A percentile compares a stretch with the other conserved stretches of the same genome.
Conservation (phyloP, 2,329 filamentous ascomycete species). For the Lasiodiplodia sp. region DNA sequence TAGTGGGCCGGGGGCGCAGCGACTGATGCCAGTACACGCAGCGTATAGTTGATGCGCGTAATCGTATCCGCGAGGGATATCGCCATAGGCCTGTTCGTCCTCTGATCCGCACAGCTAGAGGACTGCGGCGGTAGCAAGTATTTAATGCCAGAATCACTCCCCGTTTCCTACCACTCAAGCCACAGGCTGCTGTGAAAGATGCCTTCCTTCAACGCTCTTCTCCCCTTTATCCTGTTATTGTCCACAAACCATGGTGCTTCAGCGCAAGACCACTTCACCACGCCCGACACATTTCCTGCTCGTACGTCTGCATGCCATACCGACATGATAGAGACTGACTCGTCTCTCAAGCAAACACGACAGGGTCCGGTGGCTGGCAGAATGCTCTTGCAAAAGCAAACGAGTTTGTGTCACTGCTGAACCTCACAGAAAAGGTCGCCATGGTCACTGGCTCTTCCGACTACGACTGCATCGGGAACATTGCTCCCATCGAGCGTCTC, state of each 20-base stretch:
- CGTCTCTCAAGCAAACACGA: background rate
- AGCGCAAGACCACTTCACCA: background rate
- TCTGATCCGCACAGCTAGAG: no score
- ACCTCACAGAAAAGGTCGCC: constrained; percentile 47
- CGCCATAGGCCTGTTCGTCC: no score
- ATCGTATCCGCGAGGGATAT: no score
- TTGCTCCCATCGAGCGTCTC: constrained; percentile 44
- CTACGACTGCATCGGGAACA: constrained; percentile 41
- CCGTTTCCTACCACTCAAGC: no score
- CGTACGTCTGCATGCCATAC: background rate
- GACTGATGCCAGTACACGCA: no score
- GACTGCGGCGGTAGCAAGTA: no score
- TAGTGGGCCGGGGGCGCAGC: no score
- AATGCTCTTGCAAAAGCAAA: constrained; percentile 44
- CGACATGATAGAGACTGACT: background rate
- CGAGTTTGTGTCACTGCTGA: constrained; percentile 44
- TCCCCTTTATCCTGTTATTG: background rate
- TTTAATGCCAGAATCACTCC: no score
- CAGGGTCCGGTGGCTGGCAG: constrained; percentile 42
- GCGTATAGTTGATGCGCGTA: no score
- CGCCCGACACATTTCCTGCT: background rate
- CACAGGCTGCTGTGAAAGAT: background rate
- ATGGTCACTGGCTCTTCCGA: constrained; percentile 37
- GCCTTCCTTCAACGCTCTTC: background rate
- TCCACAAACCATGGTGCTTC: background rate